phyloP scores from a whole-genome alignment of 768 basidiomycete species.

The Collybia sordida region DNA sequence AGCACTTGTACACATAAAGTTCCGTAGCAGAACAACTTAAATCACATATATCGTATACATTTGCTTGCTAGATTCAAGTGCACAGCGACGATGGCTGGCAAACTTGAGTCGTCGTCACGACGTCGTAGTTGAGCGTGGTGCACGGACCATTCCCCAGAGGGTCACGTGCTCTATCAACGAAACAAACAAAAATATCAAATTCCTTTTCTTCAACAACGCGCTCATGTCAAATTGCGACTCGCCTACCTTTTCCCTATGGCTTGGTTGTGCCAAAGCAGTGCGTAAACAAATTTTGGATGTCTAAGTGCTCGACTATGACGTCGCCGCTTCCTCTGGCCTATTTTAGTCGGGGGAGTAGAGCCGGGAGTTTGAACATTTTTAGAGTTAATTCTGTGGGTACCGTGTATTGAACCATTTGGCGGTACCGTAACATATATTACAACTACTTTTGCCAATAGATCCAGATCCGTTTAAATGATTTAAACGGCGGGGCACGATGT shows the following conservation, averaged over 20 bases:
- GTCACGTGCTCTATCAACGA: constrained; percentile 2
- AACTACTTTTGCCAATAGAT: no score
- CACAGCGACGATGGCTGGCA: neutral
- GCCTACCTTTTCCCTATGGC: constrained; percentile 4
- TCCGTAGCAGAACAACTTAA: no score
- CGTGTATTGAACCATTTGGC: no score
- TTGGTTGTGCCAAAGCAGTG: constrained; percentile 20
- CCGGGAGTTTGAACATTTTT: constrained; percentile 17
- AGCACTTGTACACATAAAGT: no score
- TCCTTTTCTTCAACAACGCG: constrained; percentile 7
- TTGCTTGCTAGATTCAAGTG: no score
- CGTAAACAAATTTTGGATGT: constrained; percentile 17
- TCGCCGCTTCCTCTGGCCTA: constrained; percentile 9
- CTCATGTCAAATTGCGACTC: constrained; percentile 22
- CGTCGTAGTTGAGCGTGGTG: neutral
- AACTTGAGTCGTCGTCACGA: neutral
- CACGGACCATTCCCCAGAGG: neutral
- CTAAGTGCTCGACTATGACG: constrained; percentile 18
- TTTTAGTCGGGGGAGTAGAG: constrained; percentile 10
- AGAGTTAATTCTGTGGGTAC: no score
- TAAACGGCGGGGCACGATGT: no score
- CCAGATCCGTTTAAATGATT: no score
- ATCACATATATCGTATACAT: no score
- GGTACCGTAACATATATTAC: no score
- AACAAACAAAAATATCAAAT: neutral